A percentile compares a stretch with the other conserved stretches of the same genome.
These are phyloP conservation scores for Coemansia sp. DNA, from an alignment of 192 early-diverging fungal species.

Conservation along the genomic window DNA sequence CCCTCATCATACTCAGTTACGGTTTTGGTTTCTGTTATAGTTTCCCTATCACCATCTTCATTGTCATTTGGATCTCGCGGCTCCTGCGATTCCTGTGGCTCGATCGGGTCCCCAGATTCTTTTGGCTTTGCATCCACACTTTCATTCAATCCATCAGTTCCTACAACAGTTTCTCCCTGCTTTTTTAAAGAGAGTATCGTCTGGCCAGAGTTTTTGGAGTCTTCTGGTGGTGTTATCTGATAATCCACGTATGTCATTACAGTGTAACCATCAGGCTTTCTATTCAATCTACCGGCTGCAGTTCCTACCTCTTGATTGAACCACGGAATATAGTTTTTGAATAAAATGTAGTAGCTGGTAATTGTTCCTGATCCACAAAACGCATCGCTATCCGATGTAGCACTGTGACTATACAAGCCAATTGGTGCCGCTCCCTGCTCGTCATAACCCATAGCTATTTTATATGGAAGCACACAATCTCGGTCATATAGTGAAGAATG, in stretches of 20 bases:
- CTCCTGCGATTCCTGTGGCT: no score
- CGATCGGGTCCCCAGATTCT: no score
- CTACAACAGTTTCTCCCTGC: neutral
- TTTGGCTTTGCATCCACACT: neutral
- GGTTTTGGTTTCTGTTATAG: neutral
- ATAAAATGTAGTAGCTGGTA: conserved; percentile 4
- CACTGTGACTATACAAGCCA: conserved; percentile 13
- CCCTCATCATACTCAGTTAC: neutral
- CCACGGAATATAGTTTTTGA: conserved; percentile 19
- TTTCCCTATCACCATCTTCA: neutral
- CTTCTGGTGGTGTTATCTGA: neutral
- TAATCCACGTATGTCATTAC: conserved; percentile 7
- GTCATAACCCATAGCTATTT: conserved; percentile 10
- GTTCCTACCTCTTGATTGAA: neutral
- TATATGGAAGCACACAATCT: conserved; percentile 7
- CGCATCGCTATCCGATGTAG: neutral
- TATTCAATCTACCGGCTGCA: neutral
- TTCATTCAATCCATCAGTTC: neutral
- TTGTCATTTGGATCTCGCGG: neutral
- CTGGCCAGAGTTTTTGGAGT: neutral
- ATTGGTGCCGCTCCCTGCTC: neutral
- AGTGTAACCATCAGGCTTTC: neutral
- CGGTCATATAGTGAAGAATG: conserved; percentile 2
- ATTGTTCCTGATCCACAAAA: conserved; percentile 3
- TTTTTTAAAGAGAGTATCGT: neutral